phyloP scores from a whole-genome alignment of 495 filamentous ascomycete genomes.

The Penicillium arizonense region DNA sequence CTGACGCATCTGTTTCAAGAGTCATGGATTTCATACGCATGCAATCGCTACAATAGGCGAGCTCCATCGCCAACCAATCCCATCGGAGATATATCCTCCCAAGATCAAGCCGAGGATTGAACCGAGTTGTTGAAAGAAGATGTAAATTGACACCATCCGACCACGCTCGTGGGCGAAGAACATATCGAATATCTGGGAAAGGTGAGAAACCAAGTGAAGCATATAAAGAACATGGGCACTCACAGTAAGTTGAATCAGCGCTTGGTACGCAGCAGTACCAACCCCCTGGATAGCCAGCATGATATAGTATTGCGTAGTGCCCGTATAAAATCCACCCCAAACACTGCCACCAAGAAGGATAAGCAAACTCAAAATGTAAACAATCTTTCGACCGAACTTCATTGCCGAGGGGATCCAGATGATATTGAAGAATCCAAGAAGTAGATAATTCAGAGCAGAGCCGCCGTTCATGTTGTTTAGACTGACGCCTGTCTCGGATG shows the following conservation, averaged over 20 bases:
- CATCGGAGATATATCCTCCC: constrained; percentile 28
- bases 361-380: constrained; percentile 26
- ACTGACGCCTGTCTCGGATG: constrained; percentile 26
- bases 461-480: constrained; percentile 32
- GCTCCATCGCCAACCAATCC: constrained; percentile 35
- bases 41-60: constrained; percentile 32
- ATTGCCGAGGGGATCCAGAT: constrained; percentile 35
- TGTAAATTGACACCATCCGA: constrained; percentile 26
- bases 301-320: constrained; percentile 27
- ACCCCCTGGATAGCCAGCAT: constrained; percentile 24
- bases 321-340: constrained; percentile 25
- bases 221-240: neutral
- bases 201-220: neutral
- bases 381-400: constrained; percentile 34
- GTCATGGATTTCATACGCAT: constrained; percentile 11
- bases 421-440: constrained; percentile 35
- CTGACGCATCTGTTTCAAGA: neutral
- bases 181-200: constrained; percentile 28
- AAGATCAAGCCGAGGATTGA: constrained; percentile 28
- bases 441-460: constrained; percentile 31
- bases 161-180: constrained; percentile 29
- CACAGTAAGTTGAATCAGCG: constrained; percentile 30
- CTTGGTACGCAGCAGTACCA: constrained; percentile 30
- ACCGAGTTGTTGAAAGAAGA: constrained; percentile 29
- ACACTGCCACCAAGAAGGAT: constrained; percentile 19